Evolutionary conservation across 768 basidiomycete species (phyloP).

Genomic region (Lactarius psammicola): DNA sequence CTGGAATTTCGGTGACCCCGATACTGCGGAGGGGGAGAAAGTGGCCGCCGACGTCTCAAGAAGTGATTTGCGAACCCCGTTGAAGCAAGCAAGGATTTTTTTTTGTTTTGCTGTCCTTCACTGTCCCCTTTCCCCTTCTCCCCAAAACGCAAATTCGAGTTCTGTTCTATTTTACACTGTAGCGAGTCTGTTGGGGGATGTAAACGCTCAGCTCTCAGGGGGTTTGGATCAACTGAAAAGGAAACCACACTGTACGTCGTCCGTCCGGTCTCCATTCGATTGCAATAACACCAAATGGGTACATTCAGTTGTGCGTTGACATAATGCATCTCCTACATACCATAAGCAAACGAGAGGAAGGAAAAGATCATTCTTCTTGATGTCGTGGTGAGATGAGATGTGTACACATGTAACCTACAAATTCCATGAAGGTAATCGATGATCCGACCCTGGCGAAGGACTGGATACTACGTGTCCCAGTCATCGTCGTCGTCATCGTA

Average conservation of each 20-base stretch:
- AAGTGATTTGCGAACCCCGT: neutral
- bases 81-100: neutral
- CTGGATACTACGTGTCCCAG: neutral
- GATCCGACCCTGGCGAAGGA: neutral
- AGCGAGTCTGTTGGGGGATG: neutral
- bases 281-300: constrained; percentile 26
- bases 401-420: neutral
- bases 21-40: neutral
- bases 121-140: neutral
- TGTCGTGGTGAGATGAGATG: constrained; percentile 1
- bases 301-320: constrained; percentile 6
- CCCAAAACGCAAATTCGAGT: neutral
- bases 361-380: neutral
- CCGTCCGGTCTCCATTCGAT: constrained; percentile 1
- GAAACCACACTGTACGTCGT: neutral
- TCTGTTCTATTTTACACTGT: neutral
- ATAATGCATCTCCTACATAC: constrained; percentile 5
- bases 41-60: neutral
- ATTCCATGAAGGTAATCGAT: neutral
- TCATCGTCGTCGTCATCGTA: neutral
- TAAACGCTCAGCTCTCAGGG: neutral
- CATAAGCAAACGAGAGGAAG: neutral
- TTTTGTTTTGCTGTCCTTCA: neutral
- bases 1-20: neutral
- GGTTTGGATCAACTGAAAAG: neutral